Conservation (phyloP, 2,329 filamentous ascomycete species). For the Xylariaceae sp. region DNA sequence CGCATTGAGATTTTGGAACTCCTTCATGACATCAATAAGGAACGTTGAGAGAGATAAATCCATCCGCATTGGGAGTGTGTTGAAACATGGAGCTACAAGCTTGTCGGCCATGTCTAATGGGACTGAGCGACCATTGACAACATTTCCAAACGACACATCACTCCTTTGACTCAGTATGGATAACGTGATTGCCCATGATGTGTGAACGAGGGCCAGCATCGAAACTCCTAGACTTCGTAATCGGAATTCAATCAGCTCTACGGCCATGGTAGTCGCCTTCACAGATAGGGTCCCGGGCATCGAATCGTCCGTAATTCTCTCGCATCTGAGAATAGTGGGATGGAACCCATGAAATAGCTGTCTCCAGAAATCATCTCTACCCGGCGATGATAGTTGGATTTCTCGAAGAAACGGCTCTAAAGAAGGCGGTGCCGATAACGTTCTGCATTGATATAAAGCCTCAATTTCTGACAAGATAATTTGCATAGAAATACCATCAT, state of each 20-base stretch:
- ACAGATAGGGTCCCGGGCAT: slow-evolving; percentile 11
- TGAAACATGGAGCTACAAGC: slow-evolving; percentile 87
- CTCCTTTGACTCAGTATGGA: slow-evolving; percentile 46
- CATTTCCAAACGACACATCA: slow-evolving; percentile 83
- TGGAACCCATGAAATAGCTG: slow-evolving; percentile 48
- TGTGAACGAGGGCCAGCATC: slow-evolving; percentile 62
- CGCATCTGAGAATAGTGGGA: slow-evolving; percentile 18
- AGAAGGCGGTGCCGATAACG: slow-evolving; percentile 44
- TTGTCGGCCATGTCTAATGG: slow-evolving; percentile 59
- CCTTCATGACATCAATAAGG: slow-evolving; percentile 53
- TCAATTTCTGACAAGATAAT: slow-evolving; percentile 67
- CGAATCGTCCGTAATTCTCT: slow-evolving; percentile 2
- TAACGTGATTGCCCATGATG: slow-evolving; percentile 65
- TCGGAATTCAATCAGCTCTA: slow-evolving; percentile 43
- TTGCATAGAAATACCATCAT: slow-evolving; percentile 75
- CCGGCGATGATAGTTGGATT: slow-evolving; percentile 44
- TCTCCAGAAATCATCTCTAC: slow-evolving; percentile 62
- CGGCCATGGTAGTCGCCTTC: slow-evolving; percentile 23
- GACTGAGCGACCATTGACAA: slow-evolving; percentile 71
- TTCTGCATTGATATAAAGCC: slow-evolving; percentile 41
- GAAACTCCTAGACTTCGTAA: slow-evolving; percentile 52
- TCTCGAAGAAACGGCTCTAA: slow-evolving; percentile 61
- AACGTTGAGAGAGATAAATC: slow-evolving; percentile 43
- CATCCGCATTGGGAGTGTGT: slow-evolving; percentile 70
- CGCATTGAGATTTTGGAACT: slow-evolving; percentile 56